Evolutionary conservation across 306 rosid genomes (phyloP).

Genomic region (Sindora glabra): DNA sequence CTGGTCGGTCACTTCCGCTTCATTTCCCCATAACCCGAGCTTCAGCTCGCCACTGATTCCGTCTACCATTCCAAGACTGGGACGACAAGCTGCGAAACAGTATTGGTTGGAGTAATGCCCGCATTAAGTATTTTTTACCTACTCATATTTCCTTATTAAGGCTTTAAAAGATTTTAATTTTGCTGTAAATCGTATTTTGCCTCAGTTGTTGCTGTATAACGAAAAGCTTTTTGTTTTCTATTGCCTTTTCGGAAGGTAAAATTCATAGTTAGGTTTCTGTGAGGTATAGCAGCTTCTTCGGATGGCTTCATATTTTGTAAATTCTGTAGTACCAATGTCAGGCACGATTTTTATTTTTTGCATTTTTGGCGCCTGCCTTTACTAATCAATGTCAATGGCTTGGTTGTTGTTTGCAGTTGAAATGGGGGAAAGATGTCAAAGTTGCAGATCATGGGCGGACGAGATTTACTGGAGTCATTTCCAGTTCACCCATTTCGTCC

Average conservation of each 20-base stretch:
- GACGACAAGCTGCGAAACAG: background rate
- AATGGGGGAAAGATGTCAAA: conserved; percentile 25
- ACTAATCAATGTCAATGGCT: background rate
- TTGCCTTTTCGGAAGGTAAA: no score
- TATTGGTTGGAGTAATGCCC: no score
- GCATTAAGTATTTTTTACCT: background rate
- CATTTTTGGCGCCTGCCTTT: background rate
- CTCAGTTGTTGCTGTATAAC: background rate
- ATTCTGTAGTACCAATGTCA: no score
- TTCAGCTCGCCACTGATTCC: background rate
- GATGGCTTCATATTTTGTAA: background rate
- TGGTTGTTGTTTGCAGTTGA: background rate
- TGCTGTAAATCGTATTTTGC: background rate
- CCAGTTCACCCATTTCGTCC: conserved; percentile 36
- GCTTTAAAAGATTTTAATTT: background rate
- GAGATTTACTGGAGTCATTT: conserved; percentile 63
- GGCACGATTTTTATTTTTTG: no score
- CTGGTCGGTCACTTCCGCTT: background rate
- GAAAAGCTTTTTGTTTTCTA: background rate
- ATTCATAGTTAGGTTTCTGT: no score
- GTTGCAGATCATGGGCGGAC: conserved; percentile 42
- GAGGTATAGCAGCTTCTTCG: background rate
- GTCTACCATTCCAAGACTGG: background rate
- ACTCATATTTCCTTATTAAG: background rate
- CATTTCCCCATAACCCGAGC: background rate